Conservation (phyloP, 2,329 filamentous ascomycete species). For the Keithomyces neogunnii region DNA sequence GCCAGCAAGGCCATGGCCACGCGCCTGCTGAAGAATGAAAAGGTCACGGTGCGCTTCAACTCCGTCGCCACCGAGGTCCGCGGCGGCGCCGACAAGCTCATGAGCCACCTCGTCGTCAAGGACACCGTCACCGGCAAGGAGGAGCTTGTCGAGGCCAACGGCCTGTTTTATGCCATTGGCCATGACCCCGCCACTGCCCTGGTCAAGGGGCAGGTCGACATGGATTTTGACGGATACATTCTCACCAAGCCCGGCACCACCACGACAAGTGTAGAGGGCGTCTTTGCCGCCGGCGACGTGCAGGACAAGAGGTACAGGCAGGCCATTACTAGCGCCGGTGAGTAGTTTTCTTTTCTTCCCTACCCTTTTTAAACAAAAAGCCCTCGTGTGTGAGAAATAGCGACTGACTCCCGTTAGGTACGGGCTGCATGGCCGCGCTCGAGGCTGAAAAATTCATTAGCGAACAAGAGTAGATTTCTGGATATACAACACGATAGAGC, state of each 20-base stretch:
- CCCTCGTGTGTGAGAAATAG: not conserved
- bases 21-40: constrained; percentile 71
- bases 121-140: constrained; percentile 66
- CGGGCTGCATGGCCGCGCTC: constrained; percentile 89
- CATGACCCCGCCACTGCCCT: constrained; percentile 90
- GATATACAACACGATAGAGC: constrained; percentile 1
- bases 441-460: constrained; percentile 91
- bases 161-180: constrained; percentile 94
- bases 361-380: not conserved
- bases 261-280: constrained; percentile 78
- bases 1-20: constrained; percentile 90
- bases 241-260: constrained; percentile 83
- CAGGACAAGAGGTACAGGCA: constrained; percentile 98
- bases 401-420: constrained; percentile 44
- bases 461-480: constrained; percentile 50
- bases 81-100: constrained; percentile 76
- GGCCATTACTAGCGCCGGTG: constrained; percentile 94
- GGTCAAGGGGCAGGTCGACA: constrained; percentile 82
- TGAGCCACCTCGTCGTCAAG: constrained; percentile 81
- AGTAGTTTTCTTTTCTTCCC: constrained; percentile 24
- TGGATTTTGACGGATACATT: constrained; percentile 86
- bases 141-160: constrained; percentile 82
- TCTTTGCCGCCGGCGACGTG: constrained; percentile 95
- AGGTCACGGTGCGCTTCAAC: constrained; percentile 87
- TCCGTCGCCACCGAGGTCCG: constrained; percentile 72